phyloP scores from a whole-genome alignment of 176 grass and related monocot genomes.

The Juncus inflexus region DNA sequence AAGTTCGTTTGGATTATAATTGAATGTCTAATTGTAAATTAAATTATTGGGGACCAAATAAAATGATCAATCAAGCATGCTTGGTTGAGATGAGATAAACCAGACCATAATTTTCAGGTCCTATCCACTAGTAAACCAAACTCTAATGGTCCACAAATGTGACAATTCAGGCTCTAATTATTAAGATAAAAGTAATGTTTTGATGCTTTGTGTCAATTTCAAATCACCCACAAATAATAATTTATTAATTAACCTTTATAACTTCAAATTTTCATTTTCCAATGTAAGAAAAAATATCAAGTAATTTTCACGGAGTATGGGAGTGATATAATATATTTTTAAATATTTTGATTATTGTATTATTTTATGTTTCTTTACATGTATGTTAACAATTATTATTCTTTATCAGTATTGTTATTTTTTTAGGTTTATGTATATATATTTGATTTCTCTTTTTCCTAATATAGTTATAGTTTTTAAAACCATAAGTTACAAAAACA shows the following conservation, averaged over 20 bases:
- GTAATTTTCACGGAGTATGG: too few species aligned
- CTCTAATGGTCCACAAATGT: slow-evolving; percentile 27
- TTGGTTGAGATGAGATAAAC: slow-evolving; percentile 10
- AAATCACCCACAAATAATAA: background rate
- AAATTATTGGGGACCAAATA: slow-evolving; percentile 10
- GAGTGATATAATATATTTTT: too few species aligned
- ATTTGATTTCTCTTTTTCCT: too few species aligned
- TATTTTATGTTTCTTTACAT: too few species aligned
- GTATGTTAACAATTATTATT: too few species aligned
- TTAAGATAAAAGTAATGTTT: slow-evolving; percentile 15
- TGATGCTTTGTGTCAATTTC: slow-evolving; percentile 18
- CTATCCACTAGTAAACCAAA: slow-evolving; percentile 10
- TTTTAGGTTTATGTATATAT: too few species aligned
- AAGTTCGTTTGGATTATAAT: background rate
- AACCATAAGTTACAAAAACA: too few species aligned
- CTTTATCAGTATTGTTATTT: too few species aligned
- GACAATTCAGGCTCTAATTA: slow-evolving; percentile 10
- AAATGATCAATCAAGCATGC: slow-evolving; percentile 12
- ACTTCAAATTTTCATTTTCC: background rate
- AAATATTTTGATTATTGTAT: too few species aligned
- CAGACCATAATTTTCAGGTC: slow-evolving; percentile 17
- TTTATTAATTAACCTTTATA: background rate
- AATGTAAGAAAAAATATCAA: too few species aligned
- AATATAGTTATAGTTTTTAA: too few species aligned
- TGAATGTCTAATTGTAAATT: background rate